Evolutionary conservation across 495 filamentous ascomycete species (phyloP).

Genomic region (Penicillium flavigenum): DNA sequence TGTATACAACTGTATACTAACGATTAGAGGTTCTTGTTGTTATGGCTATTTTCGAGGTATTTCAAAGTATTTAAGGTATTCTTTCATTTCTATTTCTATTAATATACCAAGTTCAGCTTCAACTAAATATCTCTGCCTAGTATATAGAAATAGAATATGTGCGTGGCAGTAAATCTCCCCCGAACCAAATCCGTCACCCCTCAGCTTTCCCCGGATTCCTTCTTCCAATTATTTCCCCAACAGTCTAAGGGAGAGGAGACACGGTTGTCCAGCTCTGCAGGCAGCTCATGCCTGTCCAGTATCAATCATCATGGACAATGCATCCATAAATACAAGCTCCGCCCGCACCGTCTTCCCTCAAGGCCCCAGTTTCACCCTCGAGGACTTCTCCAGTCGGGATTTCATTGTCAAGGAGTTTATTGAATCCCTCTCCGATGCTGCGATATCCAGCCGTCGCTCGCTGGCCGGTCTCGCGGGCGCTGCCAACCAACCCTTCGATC

Average conservation of each 20-base stretch:
- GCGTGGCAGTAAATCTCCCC: constrained; percentile 2
- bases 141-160: neutral
- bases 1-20: too few species aligned
- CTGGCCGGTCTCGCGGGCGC: constrained; percentile 37
- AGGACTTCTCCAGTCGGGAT: constrained; percentile 81
- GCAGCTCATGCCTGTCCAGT: constrained; percentile 20
- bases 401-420: constrained; percentile 99
- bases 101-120: neutral
- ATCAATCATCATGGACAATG: constrained; percentile 42
- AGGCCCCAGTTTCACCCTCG: constrained; percentile 78
- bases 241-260: neutral
- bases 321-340: constrained; percentile 39
- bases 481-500: constrained; percentile 81
- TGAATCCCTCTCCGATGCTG: constrained; percentile 84
- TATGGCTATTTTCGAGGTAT: neutral
- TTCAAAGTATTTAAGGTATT: neutral
- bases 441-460: constrained; percentile 77
- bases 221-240: constrained; percentile 5
- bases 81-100: neutral
- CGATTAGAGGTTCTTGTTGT: too few species aligned
- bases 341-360: constrained; percentile 69
- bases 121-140: neutral
- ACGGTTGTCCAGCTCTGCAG: constrained; percentile 5
- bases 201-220: constrained; percentile 31
- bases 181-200: neutral